phyloP scores from a whole-genome alignment of 2,329 filamentous ascomycete species.

The Trichoderma simmonsii region DNA sequence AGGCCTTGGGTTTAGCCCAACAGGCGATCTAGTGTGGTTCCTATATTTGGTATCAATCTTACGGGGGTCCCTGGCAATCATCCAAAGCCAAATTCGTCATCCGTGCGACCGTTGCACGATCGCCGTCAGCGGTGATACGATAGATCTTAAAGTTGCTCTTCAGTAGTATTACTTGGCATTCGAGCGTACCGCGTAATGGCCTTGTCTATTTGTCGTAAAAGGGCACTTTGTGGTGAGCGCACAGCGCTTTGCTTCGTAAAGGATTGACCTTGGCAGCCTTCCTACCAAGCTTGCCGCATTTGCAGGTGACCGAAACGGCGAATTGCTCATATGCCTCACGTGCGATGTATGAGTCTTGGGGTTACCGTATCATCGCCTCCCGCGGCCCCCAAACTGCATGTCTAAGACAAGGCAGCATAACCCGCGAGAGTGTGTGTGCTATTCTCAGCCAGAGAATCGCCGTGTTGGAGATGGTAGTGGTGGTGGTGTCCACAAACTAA shows the following conservation, averaged over 20 bases:
- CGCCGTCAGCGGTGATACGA: slow-evolving; percentile 13
- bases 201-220: not conserved
- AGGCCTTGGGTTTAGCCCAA: slow-evolving; percentile 18
- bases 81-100: slow-evolving; percentile 14
- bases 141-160: not conserved
- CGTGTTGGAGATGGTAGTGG: slow-evolving; percentile 7
- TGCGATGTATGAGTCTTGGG: slow-evolving; percentile 2
- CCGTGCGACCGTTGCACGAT: slow-evolving; percentile 18
- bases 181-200: not conserved
- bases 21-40: slow-evolving; percentile 18
- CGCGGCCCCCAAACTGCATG: slow-evolving; percentile 16
- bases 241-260: not conserved
- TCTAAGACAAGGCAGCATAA: slow-evolving; percentile 18
- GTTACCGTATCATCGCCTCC: slow-evolving; percentile 8
- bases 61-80: slow-evolving; percentile 1
- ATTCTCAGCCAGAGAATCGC: slow-evolving; percentile 5
- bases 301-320: slow-evolving; percentile 1
- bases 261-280: not conserved
- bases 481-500: slow-evolving; percentile 12
- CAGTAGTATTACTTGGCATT: not conserved
- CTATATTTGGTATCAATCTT: slow-evolving; percentile 18
- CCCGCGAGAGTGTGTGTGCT: slow-evolving; percentile 3
- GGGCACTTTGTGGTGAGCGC: not conserved
- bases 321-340: slow-evolving; percentile 11
- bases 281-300: not conserved